A percentile compares a stretch with the other conserved stretches of the same genome.
phyloP scores from a whole-genome alignment of 768 basidiomycete genomes.

The Boletus coccyginus region DNA sequence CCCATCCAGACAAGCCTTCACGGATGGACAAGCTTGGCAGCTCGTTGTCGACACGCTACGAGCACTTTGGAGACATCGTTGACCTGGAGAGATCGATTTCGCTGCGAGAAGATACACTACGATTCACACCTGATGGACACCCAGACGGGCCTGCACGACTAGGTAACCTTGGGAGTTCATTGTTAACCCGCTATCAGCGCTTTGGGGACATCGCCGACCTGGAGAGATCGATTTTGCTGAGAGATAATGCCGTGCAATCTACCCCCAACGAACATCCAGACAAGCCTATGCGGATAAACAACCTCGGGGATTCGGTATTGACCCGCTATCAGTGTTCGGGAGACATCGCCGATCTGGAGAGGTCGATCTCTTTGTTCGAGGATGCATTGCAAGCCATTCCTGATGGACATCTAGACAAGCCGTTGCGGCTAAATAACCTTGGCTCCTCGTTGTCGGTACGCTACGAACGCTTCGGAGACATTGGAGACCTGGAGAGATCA shows the following conservation, averaged over 20 bases:
- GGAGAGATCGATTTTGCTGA: not conserved
- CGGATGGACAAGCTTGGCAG: not conserved
- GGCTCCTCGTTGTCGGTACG: not conserved
- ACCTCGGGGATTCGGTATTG: not conserved
- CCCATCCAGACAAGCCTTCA: not conserved
- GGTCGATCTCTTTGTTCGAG: not conserved
- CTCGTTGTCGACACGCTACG: not conserved
- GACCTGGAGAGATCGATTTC: not conserved
- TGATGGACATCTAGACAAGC: not conserved
- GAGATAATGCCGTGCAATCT: not conserved
- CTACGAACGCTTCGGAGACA: not conserved
- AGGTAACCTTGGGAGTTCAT: not conserved
- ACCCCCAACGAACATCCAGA: not conserved
- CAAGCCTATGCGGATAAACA: not conserved
- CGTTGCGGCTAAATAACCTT: not conserved
- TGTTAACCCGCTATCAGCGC: not conserved
- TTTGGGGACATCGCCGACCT: not conserved
- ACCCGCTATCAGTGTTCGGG: not conserved
- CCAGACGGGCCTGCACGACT: not conserved
- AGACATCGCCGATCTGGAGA: not conserved
- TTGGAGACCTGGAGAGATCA: not conserved
- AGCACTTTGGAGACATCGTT: not conserved
- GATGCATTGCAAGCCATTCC: not conserved
- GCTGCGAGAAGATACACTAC: not conserved
- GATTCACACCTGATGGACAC: not conserved